Evolutionary conservation across 23 red algal genomes (phyloP).

Genomic region (Gracilaria caudata): DNA sequence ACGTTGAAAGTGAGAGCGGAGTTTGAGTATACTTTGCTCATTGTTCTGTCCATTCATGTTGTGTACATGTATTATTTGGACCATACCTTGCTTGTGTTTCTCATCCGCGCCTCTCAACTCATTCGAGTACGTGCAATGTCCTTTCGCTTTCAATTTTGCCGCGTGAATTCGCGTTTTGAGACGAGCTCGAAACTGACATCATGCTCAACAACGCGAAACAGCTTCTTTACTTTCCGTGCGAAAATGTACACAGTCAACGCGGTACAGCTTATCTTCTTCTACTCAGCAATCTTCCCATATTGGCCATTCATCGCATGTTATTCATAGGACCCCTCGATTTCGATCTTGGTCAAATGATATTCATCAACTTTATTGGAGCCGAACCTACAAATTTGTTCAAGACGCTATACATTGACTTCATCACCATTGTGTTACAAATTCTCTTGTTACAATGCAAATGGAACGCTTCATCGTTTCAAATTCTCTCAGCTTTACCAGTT

Average conservation of each 20-base stretch:
- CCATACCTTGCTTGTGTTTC: constrained; percentile 49
- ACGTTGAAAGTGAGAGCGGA: constrained; percentile 46
- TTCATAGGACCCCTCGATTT: not conserved
- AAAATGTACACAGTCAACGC: constrained; percentile 18
- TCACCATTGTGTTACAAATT: constrained; percentile 57
- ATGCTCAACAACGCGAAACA: not conserved
- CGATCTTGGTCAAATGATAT: constrained; percentile 56
- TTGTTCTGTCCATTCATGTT: constrained; percentile 39
- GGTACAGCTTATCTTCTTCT: constrained; percentile 54
- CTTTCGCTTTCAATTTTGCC: not conserved
- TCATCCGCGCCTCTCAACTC: constrained; percentile 60
- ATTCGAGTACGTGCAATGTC: constrained; percentile 42
- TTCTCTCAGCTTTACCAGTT: constrained; percentile 51
- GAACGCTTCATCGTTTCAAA: constrained; percentile 11
- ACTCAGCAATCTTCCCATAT: constrained; percentile 63
- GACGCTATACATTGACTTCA: constrained; percentile 37
- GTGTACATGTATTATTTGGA: constrained; percentile 74
- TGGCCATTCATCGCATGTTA: constrained; percentile 53
- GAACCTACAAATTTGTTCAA: constrained; percentile 55
- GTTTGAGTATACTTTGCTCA: constrained; percentile 63
- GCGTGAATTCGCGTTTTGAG: no score
- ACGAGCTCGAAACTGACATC: no score
- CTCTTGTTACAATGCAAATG: constrained; percentile 55
- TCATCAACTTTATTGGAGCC: constrained; percentile 71
- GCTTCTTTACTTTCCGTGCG: constrained; percentile 63